A percentile compares a stretch with the other conserved stretches of the same genome.
Conservation (phyloP, 2,329 filamentous ascomycete species). For the Neobulgaria alba region DNA sequence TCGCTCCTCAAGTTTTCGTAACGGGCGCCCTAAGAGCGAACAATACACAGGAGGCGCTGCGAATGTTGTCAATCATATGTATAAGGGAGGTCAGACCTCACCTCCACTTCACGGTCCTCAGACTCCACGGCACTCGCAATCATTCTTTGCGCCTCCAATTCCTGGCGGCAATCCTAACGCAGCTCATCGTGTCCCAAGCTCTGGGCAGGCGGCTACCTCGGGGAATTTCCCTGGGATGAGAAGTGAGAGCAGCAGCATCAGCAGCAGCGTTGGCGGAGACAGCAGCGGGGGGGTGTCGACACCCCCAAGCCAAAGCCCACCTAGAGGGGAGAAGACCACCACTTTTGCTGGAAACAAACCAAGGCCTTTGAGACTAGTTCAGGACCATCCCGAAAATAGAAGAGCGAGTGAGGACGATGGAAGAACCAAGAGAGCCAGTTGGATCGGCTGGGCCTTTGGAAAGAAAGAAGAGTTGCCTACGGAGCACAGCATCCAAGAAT, state of each 20-base stretch:
- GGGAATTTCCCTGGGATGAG: slow-evolving; percentile 61
- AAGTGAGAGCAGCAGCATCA: slow-evolving; percentile 43
- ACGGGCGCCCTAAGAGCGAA: slow-evolving; percentile 51
- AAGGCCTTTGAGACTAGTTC: slow-evolving; percentile 76
- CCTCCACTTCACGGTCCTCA: slow-evolving; percentile 42
- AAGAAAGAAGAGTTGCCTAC: slow-evolving; percentile 22
- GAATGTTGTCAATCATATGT: slow-evolving; percentile 81
- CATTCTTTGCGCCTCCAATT: slow-evolving; percentile 50
- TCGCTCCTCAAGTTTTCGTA: slow-evolving; percentile 45
- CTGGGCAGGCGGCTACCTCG: slow-evolving; percentile 37
- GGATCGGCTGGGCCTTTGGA: slow-evolving; percentile 50
- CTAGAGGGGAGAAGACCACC: slow-evolving; percentile 42
- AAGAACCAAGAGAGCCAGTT: slow-evolving; percentile 50
- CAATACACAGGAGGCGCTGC: slow-evolving; percentile 52
- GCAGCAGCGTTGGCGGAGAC: slow-evolving; percentile 33
- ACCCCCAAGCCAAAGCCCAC: slow-evolving; percentile 43
- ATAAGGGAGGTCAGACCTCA: slow-evolving; percentile 59
- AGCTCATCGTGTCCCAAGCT: slow-evolving; percentile 42
- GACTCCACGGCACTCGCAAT: slow-evolving; percentile 52
- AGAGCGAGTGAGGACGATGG: slow-evolving; percentile 33
- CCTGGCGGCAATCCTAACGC: slow-evolving; percentile 44
- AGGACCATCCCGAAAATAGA: slow-evolving; percentile 53
- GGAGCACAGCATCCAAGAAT: slow-evolving; percentile 19
- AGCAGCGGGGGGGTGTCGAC: slow-evolving; percentile 56
- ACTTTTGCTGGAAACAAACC: slow-evolving; percentile 65